Base-by-base conservation (phyloP, 345 rosid species). In the Populus pruinosa region DNA sequence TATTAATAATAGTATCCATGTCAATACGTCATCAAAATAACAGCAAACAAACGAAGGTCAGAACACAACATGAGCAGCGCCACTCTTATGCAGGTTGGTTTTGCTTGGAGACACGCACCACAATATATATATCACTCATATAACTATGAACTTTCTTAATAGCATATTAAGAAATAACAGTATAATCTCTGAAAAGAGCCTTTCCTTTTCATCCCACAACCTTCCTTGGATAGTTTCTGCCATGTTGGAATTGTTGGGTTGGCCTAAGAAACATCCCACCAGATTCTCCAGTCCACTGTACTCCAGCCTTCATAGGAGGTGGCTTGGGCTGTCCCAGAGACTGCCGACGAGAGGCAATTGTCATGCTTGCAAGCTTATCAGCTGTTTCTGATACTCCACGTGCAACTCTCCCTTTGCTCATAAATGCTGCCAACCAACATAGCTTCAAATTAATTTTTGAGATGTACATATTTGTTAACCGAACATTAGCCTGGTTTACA, bases 221-320 rank as follows among this genome's bases (percentile, higher is more conserved):
- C 74, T 81, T 93, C 80, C 96, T 81, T 2, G 74, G 16, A 76
- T 81, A 86, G 5, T 86, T 79, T 68, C 88, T 81, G 49, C 86
- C 85, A 49, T 87, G 71, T 67, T 77, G 86, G 61, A 87, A 70
- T 65, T 85, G 90, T 61, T 87, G 89, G 41, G 84, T 79, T 74
- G 90, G 87, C 73, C 91, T 80, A 6, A 89, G 91, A 72, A 82
- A 86, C 81, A 74, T 41, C 74, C 82, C 90, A 35, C 83, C 88
- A 18, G 87, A 86, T 76, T 78, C 92, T 55, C 79, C 84, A 4
- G 69, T 78, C 97, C 95, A 91, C 67, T 83, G 85, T 23, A 84
- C 89, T n/a, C 95, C 97, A 8, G 94, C 94, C 80, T 86, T 90
- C 92, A 94, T 94, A 31, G 86, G 82, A 0, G 86, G 89, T 5